Evolutionary conservation across 1,284 basidiomycete species (phyloP), one percentile per base, ranked within the genome.

Genomic region (Apiotrichum gracile): DNA sequence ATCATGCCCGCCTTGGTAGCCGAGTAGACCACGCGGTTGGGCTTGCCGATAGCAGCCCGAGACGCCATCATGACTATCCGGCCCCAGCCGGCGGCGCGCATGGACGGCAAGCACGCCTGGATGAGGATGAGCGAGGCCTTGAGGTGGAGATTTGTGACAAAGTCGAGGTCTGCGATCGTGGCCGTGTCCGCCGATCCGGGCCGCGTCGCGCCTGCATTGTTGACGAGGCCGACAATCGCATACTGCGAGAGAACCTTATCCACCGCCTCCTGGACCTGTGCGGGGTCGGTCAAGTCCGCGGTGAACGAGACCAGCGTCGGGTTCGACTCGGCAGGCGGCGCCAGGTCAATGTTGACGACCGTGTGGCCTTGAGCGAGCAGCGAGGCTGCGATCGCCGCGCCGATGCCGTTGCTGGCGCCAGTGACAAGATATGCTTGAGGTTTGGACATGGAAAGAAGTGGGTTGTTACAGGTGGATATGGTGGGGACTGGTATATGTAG

Each of bases 11-110:
- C 91, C 67, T 81, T 81, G 19, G 91, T 87, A 0, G 91, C 83
- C 1, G 92, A 88, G 67, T 97, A 97, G 2, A 91, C 93, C 13
- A 91, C 91, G 35, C 96, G 82, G 25, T 85, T 87, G 19, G 43
- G 29, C 37, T 56, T 56, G 9, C 55, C 55, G n/a, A 56, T 43
- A 2, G 55, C 55, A 1, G 55, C 55, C 43, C 55, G 55, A 6
- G 42, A 46, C 17, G 55, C 47, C 41, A 56, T 51, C 50, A 52
- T 56, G n/a, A 56, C 55, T 19, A 56, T 56, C 10, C 55, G 55
- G 5, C 55, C 55, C 17, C 44, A 52, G 3, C 55, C 47, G 0
- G 47, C 50, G 16, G 21, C 47, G 17, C 47, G 42, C 55, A 56
- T 56, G 0, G 42, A 31, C 31, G 55, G 55, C 6, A 45, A 24